Evolutionary conservation across 495 filamentous ascomycete genomes (phyloP).

Genomic region (Hypoxylon lienhwacheense): DNA sequence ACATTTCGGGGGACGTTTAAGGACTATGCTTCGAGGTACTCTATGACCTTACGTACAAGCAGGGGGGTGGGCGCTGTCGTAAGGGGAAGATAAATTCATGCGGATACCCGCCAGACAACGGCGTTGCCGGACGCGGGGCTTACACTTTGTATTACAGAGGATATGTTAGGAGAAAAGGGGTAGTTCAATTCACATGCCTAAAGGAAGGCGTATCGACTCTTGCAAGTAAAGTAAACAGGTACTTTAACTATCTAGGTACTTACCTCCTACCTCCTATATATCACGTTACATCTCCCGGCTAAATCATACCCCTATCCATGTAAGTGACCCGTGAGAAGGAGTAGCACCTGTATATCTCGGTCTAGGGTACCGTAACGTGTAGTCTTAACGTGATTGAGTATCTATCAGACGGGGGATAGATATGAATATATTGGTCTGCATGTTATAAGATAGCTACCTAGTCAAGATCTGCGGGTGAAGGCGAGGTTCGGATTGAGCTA

Average conservation of each 20-base stretch:
- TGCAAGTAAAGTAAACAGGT: too few relatives aligned
- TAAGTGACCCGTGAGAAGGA: background rate
- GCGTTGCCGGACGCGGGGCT: conserved; percentile 13
- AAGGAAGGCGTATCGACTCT: background rate
- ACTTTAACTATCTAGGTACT: too few relatives aligned
- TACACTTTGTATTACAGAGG: conserved; percentile 16
- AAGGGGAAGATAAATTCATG: background rate
- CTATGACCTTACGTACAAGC: conserved; percentile 10
- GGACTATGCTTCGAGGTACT: conserved; percentile 27
- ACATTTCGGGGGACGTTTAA: too few relatives aligned
- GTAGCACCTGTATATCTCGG: too few relatives aligned
- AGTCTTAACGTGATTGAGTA: too few relatives aligned
- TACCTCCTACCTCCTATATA: conserved; percentile 6
- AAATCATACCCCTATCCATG: conserved; percentile 9
- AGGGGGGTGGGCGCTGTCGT: conserved; percentile 14
- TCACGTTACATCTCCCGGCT: conserved; percentile 22
- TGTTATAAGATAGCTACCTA: too few relatives aligned
- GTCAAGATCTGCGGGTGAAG: too few relatives aligned
- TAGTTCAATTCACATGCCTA: conserved; percentile 20
- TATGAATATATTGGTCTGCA: too few relatives aligned
- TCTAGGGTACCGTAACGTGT: too few relatives aligned
- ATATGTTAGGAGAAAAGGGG: conserved; percentile 3
- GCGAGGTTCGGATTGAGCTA: too few relatives aligned
- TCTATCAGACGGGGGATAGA: too few relatives aligned
- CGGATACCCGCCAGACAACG: conserved; percentile 13